A percentile compares a stretch with the other conserved stretches of the same genome.
phyloP scores from a whole-genome alignment of 2,329 filamentous ascomycete genomes.

The Geosmithia flava region DNA sequence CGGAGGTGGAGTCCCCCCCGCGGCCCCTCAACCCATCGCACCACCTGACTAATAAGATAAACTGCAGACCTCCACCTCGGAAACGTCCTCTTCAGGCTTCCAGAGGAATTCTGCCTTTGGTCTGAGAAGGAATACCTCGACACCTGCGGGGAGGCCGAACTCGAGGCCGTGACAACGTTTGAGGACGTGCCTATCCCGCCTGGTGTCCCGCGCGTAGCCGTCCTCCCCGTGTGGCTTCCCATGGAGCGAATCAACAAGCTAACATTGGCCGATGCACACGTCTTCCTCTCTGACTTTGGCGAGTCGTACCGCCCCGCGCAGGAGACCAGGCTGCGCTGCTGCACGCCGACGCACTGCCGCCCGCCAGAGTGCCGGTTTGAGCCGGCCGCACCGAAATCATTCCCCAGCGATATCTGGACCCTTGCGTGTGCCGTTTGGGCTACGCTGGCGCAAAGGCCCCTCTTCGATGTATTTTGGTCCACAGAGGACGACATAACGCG shows the following conservation, averaged over 20 bases:
- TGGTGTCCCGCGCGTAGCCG: conserved; percentile 14
- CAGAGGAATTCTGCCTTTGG: conserved; percentile 8
- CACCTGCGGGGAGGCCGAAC: conserved; percentile 9
- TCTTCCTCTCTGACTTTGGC: conserved; percentile 18
- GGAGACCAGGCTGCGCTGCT: conserved; percentile 10
- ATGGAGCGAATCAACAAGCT: conserved; percentile 13
- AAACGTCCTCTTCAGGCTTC: conserved; percentile 15
- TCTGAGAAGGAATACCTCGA: conserved; percentile 9
- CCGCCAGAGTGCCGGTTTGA: conserved; percentile 22
- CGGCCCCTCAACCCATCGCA: too few species aligned
- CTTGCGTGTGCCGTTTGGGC: conserved; percentile 21
- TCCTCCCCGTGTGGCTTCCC: conserved; percentile 16
- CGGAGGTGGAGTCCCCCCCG: conserved; percentile 11
- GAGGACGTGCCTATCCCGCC: conserved; percentile 7
- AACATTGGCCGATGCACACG: conserved; percentile 7
- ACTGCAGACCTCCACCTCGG: conserved; percentile 16
- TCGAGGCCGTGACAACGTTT: conserved; percentile 6
- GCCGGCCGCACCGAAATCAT: conserved; percentile 16
- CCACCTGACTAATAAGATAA: not conserved
- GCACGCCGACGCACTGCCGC: conserved; percentile 13
- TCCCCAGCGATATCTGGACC: conserved; percentile 24
- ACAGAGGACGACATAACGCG: conserved; percentile 4
- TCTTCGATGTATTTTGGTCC: conserved; percentile 5
- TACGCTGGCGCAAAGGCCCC: conserved; percentile 12
- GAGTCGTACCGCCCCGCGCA: conserved; percentile 15